Percentiles rank a stretch among this genome's conserved stretches.
Evolutionary conservation across 139 green algal species (phyloP).

Genomic region (Micractinium conductrix): DNA sequence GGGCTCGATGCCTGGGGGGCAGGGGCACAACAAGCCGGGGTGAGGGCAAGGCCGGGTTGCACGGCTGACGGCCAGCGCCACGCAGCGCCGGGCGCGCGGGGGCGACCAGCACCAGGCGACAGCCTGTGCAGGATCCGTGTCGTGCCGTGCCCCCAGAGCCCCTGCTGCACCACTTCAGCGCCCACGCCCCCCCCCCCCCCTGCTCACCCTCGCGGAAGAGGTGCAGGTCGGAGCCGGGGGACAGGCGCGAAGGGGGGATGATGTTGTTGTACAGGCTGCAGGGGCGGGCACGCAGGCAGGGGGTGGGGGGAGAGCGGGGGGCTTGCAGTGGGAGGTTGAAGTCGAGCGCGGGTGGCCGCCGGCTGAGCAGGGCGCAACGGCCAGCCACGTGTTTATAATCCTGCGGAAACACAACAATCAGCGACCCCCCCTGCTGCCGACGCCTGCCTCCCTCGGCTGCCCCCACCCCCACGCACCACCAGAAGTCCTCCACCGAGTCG

Average conservation of each 20-base stretch:
- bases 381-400: no score
- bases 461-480: constrained; percentile 86
- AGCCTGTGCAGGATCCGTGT: not conserved
- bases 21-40: no score
- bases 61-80: no score
- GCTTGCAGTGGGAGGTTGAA: not conserved
- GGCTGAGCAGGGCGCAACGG: no score
- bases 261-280: constrained; percentile 99
- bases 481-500: constrained; percentile 98
- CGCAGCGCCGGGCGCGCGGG: no score
- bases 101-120: not conserved
- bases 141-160: no score
- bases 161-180: no score
- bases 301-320: not conserved
- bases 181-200: no score
- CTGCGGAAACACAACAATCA: no score
- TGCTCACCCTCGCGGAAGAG: constrained; percentile 89
- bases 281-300: not conserved
- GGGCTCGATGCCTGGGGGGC: constrained; percentile 82
- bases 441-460: not conserved
- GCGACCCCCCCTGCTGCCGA: not conserved
- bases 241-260: constrained; percentile 87
- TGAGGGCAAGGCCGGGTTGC: no score
- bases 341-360: no score
- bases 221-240: constrained; percentile 89